Evolutionary conservation across 768 basidiomycete species (phyloP).

Genomic region (Amanita rubescens): DNA sequence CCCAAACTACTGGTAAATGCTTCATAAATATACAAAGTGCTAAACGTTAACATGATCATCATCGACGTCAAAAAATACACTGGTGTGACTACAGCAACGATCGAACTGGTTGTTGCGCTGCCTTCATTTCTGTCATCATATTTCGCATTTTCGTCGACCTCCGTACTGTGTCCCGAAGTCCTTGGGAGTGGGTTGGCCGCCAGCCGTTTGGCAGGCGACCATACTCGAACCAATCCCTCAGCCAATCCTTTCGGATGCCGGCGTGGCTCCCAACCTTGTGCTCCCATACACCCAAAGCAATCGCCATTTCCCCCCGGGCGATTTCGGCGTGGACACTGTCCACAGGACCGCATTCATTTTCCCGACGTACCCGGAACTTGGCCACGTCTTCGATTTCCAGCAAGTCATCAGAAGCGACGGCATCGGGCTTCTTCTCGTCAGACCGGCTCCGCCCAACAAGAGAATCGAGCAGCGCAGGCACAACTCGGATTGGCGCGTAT

Average conservation of each 20-base stretch:
- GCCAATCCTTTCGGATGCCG: constrained; percentile 38
- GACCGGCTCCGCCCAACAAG: constrained; percentile 27
- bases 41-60: background rate
- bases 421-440: constrained; percentile 20
- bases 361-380: constrained; percentile 43
- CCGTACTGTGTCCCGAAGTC: constrained; percentile 28
- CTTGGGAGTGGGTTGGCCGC: constrained; percentile 30
- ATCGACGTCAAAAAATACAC: background rate
- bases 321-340: constrained; percentile 47
- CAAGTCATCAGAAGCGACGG: constrained; percentile 8
- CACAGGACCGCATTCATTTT: constrained; percentile 34
- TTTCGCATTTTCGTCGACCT: constrained; percentile 22
- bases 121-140: constrained; percentile 20
- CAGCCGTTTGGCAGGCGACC: constrained; percentile 46
- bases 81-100: too few relatives aligned
- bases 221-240: constrained; percentile 41
- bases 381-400: constrained; percentile 38
- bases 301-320: constrained; percentile 62
- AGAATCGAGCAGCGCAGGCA: constrained; percentile 28
- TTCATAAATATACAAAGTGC: background rate
- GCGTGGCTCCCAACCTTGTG: constrained; percentile 25
- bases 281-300: constrained; percentile 53
- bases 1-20: too few relatives aligned
- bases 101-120: background rate
- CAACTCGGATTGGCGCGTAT: constrained; percentile 38